Evolutionary conservation across 2,329 filamentous ascomycete species (phyloP), one percentile per base, ranked within the genome.

Genomic region (Orbilia quercus): DNA sequence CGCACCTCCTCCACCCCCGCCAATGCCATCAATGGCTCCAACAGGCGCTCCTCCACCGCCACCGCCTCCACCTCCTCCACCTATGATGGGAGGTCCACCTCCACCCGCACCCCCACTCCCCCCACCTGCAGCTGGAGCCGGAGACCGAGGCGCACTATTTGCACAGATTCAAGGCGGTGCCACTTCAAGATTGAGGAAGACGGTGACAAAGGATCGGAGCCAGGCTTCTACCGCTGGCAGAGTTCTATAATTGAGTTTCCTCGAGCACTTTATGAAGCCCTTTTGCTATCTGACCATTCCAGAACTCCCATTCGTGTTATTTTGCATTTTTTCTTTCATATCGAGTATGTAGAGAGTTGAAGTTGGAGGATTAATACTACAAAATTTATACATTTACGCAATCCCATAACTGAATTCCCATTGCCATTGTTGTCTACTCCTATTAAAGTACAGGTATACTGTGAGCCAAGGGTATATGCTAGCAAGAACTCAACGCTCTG

Each of bases 151-250:
- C 18, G 87, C 88, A 0, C 84, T 99, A 78, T 81, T 99, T 75
- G 89, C 88, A 70, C 88, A 96, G 80, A 98, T 99, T 74, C 89
- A 94, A 79, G 82, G 87, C 75, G 94, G 95, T 45, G 92, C 81
- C n/a, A n/a, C n/a, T n/a, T n/a, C n/a, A 81, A 81, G 88, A 1
- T 83, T 99, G 79, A 92, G 86, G 84, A 98, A 98, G 85, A 92
- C 92, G 22, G 84, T 89, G 80, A 98, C 95, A 0, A 93, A 91
- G 81, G 95, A 99, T 81, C 89, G 89, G 80, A 97, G 93, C 81
- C 81, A 78, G 51, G 86, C 91, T 57, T 81, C 88, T 58, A 84
- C 89, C 67, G 90, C 91, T 20, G 94, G 94, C n/a, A 87, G 88
- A 73, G 93, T 97, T 70, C 77, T 87, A 12, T 40, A 40, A 16